A percentile compares a stretch with the other conserved stretches of the same genome.
These are phyloP conservation scores for Fusarium coicis DNA, from an alignment of 2,329 filamentous ascomycete species.

Conservation along the genomic window DNA sequence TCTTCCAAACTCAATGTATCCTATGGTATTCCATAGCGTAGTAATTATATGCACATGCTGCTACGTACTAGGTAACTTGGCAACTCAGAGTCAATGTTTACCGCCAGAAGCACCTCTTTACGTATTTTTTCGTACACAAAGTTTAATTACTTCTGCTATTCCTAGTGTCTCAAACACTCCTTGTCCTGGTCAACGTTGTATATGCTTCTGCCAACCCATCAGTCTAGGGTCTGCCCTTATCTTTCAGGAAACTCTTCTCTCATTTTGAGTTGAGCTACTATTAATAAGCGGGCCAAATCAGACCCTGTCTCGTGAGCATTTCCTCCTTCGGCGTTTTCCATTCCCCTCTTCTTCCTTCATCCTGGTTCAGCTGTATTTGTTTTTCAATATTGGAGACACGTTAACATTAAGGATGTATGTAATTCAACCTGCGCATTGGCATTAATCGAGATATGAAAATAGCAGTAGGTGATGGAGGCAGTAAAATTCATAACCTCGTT, in stretches of 20 bases:
- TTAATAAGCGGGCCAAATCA: neutral
- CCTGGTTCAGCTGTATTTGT: neutral
- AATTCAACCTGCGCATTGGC: neutral
- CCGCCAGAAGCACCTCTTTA: neutral
- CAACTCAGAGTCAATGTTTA: neutral
- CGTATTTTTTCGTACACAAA: neutral
- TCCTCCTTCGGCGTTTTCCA: neutral
- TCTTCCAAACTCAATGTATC: constrained; percentile 14
- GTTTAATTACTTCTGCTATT: constrained; percentile 1
- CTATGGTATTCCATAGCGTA: neutral
- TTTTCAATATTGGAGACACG: neutral
- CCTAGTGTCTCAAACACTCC: constrained; percentile 2
- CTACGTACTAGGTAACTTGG: neutral
- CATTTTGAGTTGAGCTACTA: neutral
- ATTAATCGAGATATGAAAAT: neutral
- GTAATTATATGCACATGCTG: neutral
- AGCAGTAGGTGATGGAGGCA: neutral
- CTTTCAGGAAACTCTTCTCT: neutral
- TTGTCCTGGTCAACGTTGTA: constrained; percentile 2
- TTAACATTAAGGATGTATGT: neutral
- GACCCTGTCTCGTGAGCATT: constrained; percentile 8
- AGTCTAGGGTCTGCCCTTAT: neutral
- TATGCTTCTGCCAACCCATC: constrained; percentile 23
- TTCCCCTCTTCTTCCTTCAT: neutral
- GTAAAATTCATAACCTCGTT: neutral